phyloP scores from a whole-genome alignment of 2,329 filamentous ascomycete species.

The Penicillium vulpinum region DNA sequence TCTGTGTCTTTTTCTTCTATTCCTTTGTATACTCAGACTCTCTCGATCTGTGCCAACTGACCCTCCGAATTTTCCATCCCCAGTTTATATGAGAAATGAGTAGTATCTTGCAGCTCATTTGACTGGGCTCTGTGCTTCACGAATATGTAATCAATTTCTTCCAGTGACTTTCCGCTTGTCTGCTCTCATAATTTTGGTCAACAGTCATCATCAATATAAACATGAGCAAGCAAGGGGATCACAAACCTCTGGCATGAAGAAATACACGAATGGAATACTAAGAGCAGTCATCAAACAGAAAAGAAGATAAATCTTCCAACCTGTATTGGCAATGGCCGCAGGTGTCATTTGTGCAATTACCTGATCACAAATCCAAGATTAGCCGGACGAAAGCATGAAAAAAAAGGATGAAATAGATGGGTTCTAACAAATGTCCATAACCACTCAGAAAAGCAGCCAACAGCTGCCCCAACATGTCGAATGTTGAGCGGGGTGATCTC shows the following conservation, averaged over 20 bases:
- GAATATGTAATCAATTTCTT: not conserved
- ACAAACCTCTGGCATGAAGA: constrained; percentile 8
- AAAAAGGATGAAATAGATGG: not conserved
- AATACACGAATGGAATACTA: constrained; percentile 8
- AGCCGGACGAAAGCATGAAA: not conserved
- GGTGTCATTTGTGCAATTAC: constrained; percentile 11
- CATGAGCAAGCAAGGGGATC: not conserved
- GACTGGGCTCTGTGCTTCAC: not conserved
- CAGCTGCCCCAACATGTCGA: constrained; percentile 1
- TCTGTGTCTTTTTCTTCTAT: no score
- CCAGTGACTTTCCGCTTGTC: not conserved
- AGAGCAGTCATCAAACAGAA: constrained; percentile 2
- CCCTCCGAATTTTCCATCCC: not conserved
- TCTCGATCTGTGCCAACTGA: not conserved
- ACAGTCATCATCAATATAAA: not conserved
- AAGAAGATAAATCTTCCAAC: constrained; percentile 11
- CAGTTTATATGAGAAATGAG: not conserved
- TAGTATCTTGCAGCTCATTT: not conserved
- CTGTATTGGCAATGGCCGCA: constrained; percentile 7
- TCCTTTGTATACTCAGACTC: not conserved
- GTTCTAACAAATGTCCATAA: constrained; percentile 1
- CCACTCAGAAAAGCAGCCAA: constrained; percentile 2
- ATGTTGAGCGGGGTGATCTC: constrained; percentile 5
- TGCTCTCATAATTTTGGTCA: not conserved
- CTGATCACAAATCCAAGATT: not conserved